Base-by-base conservation (phyloP, 139 green algal species). In the Deuterostichococcus epilithicus region DNA sequence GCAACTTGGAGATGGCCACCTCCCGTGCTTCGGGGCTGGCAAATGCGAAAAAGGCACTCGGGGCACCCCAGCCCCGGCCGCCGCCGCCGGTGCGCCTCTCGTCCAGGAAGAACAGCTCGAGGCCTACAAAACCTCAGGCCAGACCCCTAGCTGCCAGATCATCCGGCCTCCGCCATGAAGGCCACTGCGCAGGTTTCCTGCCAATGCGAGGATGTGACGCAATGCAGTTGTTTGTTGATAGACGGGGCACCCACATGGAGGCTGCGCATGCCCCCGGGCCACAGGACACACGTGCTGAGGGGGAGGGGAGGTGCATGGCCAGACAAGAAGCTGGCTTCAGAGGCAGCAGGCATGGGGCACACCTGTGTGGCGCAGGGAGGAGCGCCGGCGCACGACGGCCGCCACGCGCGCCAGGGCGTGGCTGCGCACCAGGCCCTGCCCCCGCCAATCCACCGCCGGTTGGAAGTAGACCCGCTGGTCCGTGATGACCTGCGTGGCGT, bases 401-500 rank as follows among this genome's bases (percentile, higher is more conserved):
- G 89, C 90, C 15, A 97, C 83, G 13, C 67, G 88, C 20, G 86
- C 45, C 34, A 97, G 80, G 20, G 90, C 85, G 82, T 95, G 89
- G 10, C 68, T 87, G 45, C 80, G 82, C 44, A 93, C 86, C 20
- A 87, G 81, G 0, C 58, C 77, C 59, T 86, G 85, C 0, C 92
- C 92, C 38, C 75, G 65, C 20, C 95, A 81, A 78, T 92, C 89
- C 85, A 97, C 88, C 52, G 95, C 85, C 1, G 92, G 93, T 80
- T 97, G 92, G 81, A 95, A 94, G 88, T 97, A 97, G 10, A 97
- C 59, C 0, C 93, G 81, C 45, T 73, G 35, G 60, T 89, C 77
- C 0, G 88, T 97, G 37, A 97, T 70, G 15, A 63, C 52, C 52
- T 63, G 52, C 52, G 20, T 13, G 20, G 52, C 8, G n/a, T n/a